These are phyloP conservation scores for Solanum medicagineum DNA, from an alignment of 257 asterid genomes.

Conservation along the genomic window DNA sequence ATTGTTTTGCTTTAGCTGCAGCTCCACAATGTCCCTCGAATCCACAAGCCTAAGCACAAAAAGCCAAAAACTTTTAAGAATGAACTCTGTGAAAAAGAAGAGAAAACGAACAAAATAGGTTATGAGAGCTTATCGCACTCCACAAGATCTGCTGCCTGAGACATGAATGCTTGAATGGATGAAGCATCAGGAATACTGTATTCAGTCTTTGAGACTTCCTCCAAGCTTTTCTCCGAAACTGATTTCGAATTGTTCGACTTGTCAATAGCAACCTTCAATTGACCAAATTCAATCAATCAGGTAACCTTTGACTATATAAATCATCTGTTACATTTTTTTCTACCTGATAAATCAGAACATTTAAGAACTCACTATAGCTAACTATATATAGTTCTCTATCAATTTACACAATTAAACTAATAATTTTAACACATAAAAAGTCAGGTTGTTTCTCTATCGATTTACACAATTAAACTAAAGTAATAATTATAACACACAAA, in stretches of 20 bases:
- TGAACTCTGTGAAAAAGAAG: not conserved
- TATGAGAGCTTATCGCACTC: slow-evolving; percentile 20
- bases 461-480: not conserved
- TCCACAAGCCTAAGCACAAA: slow-evolving; percentile 38
- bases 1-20: slow-evolving; percentile 44
- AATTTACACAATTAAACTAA: not conserved
- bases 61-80: not conserved
- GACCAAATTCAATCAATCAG: not conserved
- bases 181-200: slow-evolving; percentile 30
- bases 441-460: not conserved
- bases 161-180: slow-evolving; percentile 33
- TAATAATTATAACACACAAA: not conserved
- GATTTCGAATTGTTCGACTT: slow-evolving; percentile 21
- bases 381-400: not conserved
- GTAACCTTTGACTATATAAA: not conserved
- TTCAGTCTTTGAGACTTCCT: slow-evolving; percentile 10
- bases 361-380: not conserved
- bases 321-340: not conserved
- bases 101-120: not conserved
- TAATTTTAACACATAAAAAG: not conserved
- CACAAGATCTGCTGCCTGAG: slow-evolving; percentile 35
- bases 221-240: slow-evolving; percentile 6
- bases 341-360: not conserved
- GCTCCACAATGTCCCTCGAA: slow-evolving; percentile 42
- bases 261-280: slow-evolving; percentile 22